These are phyloP conservation scores for Coffea canephora DNA, from an alignment of 257 asterid genomes.

Conservation along the genomic window DNA sequence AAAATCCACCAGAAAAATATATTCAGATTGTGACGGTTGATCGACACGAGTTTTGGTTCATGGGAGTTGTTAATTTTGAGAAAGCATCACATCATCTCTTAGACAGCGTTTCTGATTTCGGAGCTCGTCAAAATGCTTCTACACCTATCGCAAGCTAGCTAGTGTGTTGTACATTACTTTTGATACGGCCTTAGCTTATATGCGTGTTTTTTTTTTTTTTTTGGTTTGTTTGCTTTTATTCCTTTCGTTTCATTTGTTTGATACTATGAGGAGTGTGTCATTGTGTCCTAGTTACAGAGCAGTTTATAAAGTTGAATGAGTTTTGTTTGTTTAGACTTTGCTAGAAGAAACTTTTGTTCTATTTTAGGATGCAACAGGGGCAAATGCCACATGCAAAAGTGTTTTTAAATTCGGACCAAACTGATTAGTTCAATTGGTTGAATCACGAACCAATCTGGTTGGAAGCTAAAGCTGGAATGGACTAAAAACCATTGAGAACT, in stretches of 20 bases:
- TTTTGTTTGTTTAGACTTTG: background rate
- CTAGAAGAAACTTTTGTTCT: background rate
- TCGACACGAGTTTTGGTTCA: background rate
- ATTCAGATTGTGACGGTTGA: background rate
- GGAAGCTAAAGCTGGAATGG: too few species aligned
- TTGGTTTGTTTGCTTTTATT: too few species aligned
- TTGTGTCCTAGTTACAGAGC: too few species aligned
- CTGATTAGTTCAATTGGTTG: too few species aligned
- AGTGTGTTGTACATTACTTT: background rate
- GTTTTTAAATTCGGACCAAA: too few species aligned
- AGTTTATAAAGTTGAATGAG: background rate
- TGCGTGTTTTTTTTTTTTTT: background rate
- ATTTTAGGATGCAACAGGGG: background rate
- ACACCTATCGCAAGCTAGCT: constrained; percentile 8
- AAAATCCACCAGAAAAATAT: background rate
- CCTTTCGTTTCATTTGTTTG: background rate
- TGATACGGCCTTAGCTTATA: background rate
- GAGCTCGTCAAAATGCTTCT: constrained; percentile 6
- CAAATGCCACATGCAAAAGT: too few species aligned
- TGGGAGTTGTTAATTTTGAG: background rate
- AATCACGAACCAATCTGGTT: too few species aligned
- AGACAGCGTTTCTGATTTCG: background rate
- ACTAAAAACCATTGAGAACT: too few species aligned
- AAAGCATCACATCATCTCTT: background rate
- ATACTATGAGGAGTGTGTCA: background rate